Percentiles rank a stretch among this genome's conserved stretches.
Conservation (phyloP, 2,329 filamentous ascomycete genomes). For the Periglandula ipomoeae region DNA sequence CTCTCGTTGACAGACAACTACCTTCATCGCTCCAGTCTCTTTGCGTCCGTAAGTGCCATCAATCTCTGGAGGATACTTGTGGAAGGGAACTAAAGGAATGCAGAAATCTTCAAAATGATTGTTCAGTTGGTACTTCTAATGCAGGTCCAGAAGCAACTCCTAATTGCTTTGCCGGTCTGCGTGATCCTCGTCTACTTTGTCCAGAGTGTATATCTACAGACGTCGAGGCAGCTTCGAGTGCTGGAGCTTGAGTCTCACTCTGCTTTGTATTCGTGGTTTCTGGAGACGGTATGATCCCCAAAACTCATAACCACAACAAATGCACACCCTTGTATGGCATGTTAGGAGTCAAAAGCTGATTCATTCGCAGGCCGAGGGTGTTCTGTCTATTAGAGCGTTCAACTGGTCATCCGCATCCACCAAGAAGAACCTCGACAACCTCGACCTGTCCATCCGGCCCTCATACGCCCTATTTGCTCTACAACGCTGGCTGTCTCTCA, state of each 20-base stretch:
- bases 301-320: too few species aligned
- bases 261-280: slow-evolving; percentile 31
- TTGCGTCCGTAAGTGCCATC: slow-evolving; percentile 16
- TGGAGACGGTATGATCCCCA: slow-evolving; percentile 24
- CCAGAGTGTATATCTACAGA: slow-evolving; percentile 30
- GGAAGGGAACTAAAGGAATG: neutral
- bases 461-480: neutral
- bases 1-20: slow-evolving; percentile 28
- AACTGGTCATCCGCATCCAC: neutral
- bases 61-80: neutral
- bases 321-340: too few species aligned
- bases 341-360: neutral
- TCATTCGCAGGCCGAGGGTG: neutral
- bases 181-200: slow-evolving; percentile 8
- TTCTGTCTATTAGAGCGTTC: slow-evolving; percentile 6
- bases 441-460: neutral
- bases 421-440: neutral
- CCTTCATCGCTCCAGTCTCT: slow-evolving; percentile 20
- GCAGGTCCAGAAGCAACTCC: slow-evolving; percentile 33
- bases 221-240: slow-evolving; percentile 46
- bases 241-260: slow-evolving; percentile 46
- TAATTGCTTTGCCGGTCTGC: slow-evolving; percentile 31
- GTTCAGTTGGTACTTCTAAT: slow-evolving; percentile 37
- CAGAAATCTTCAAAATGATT: slow-evolving; percentile 27
- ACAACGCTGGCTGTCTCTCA: neutral